Evolutionary conservation across 129 eudicot genomes (phyloP), one percentile per base, ranked within the genome.

Genomic region (sunflower (Helianthus annuus)): DNA sequence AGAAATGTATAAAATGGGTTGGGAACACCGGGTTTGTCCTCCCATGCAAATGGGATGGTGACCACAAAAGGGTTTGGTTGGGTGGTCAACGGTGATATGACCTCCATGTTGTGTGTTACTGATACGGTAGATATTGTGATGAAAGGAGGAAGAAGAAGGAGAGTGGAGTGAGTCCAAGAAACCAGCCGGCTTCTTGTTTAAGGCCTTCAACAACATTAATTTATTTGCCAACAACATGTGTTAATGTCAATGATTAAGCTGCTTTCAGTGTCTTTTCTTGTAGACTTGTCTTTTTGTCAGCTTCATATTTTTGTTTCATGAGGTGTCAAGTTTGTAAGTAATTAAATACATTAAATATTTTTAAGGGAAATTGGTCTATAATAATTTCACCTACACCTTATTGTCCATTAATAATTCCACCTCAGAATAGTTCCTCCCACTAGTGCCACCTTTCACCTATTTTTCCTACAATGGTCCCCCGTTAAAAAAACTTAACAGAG

Each of bases 41-140:
- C 87, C 87, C 87, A 77, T 2, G 63, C 72, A 52, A 82, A 82
- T 3, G 84, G 87, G 56, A 80, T 74, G 6, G n/a, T n/a, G n/a
- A n/a, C n/a, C n/a, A n/a, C n/a, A n/a, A n/a, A n/a, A n/a, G n/a
- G n/a, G n/a, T n/a, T n/a, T n/a, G n/a, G n/a, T n/a, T n/a, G n/a
- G n/a, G n/a, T n/a, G n/a, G 66, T 12, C 10, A 68, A 76, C 6
- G 70, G 17, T 42, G 29, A 44, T 10, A 19, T 34, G 55, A 66
- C 39, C 12, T 66, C 55, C 70, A 66, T 66, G 55, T 66, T 66
- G 1, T 45, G 56, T 44, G 34, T 44, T 44, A 10, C 3, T 10
- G 13, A 36, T 3, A 14, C 7, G 22, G 24, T 38, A 5, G 22
- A 2, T 14, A 62, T 34, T 7, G 15, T 40, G 16, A 40, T 64